Evolutionary conservation across 208 protist species (phyloP), one percentile per base, ranked within the genome.

Genomic region (Leishmania arabica): DNA sequence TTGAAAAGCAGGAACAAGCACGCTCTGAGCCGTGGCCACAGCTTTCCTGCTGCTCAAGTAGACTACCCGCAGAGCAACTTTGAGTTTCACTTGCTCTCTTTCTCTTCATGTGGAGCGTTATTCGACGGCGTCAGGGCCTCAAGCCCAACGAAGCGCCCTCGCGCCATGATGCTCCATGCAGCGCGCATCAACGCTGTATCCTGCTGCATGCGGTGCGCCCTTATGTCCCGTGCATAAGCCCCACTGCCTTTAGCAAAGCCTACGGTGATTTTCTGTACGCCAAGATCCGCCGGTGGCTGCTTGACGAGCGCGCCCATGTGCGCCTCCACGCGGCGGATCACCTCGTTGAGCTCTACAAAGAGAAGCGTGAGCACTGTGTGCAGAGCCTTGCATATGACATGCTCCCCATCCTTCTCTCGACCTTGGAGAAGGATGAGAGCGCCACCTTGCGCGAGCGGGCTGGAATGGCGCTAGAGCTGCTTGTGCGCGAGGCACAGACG

Each of bases 171-270:
- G n/a, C 34, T 40, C 37, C 76, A 62, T 90, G 88, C 72, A 87
- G 84, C 24, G 80, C 71, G 13, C 82, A 97, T 75, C 93, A 97
- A 75, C 87, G 88, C 19, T 90, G 87, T 47, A 92, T 96, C 60
- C 79, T 90, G 78, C 86, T 96, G 58, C 94, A 97, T 80, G 92
- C 95, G 80, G 89, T 90, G 71, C 88, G 90, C 51, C 86, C 92
- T 7, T 74, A 92, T 66, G 86, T 91, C 1, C 91, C 89, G n/a
- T 79, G 80, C 54, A 88, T 90, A 7, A 87, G 93, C 81, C 91
- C 94, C 2, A 88, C 90, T 31, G 71, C 90, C 24, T 93, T 92
- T 56, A 95, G 92, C 17, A 86, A 85, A 24, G 84, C 94, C 7
- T 97, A 93, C 75, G 92, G 89, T 6, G 82, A 90, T 47, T 80